Percentiles rank a stretch among this genome's conserved stretches.
Evolutionary conservation across 2,329 filamentous ascomycete species (phyloP).

Genomic region (Cladophialophora exuberans): DNA sequence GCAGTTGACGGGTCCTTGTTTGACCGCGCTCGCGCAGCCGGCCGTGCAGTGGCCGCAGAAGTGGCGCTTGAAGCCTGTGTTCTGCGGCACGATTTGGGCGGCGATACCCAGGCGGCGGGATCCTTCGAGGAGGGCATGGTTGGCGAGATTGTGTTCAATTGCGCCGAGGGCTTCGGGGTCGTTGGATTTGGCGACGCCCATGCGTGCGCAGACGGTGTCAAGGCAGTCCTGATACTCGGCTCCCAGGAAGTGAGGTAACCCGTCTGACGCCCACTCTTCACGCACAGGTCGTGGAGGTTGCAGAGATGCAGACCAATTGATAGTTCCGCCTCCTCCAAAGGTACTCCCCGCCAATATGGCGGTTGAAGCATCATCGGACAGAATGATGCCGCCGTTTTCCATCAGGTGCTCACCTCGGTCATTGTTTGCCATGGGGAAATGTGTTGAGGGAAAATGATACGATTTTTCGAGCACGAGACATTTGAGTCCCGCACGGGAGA

Average conservation of each 20-base stretch:
- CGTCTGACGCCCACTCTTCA: slow-evolving; percentile 68
- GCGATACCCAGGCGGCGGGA: slow-evolving; percentile 72
- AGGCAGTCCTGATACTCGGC: slow-evolving; percentile 75
- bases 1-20: slow-evolving; percentile 75
- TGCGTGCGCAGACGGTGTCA: slow-evolving; percentile 75
- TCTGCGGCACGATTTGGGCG: slow-evolving; percentile 73
- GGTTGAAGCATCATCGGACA: slow-evolving; percentile 61
- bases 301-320: slow-evolving; percentile 78
- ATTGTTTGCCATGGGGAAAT: slow-evolving; percentile 73
- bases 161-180: slow-evolving; percentile 43
- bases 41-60: slow-evolving; percentile 70
- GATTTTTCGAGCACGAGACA: slow-evolving; percentile 84
- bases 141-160: slow-evolving; percentile 74
- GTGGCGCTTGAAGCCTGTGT: slow-evolving; percentile 73
- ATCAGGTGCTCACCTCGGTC: slow-evolving; percentile 67
- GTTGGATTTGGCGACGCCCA: slow-evolving; percentile 67
- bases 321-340: slow-evolving; percentile 83
- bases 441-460: slow-evolving; percentile 72
- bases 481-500: slow-evolving; percentile 61
- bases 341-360: slow-evolving; percentile 69
- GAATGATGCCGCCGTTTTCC: slow-evolving; percentile 65
- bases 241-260: slow-evolving; percentile 74
- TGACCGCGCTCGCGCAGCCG: slow-evolving; percentile 67
- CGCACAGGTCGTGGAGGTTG: slow-evolving; percentile 77
- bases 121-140: slow-evolving; percentile 74